Conservation (phyloP, 805 yeast genomes). For the Diddensiella caesifluorescens region DNA sequence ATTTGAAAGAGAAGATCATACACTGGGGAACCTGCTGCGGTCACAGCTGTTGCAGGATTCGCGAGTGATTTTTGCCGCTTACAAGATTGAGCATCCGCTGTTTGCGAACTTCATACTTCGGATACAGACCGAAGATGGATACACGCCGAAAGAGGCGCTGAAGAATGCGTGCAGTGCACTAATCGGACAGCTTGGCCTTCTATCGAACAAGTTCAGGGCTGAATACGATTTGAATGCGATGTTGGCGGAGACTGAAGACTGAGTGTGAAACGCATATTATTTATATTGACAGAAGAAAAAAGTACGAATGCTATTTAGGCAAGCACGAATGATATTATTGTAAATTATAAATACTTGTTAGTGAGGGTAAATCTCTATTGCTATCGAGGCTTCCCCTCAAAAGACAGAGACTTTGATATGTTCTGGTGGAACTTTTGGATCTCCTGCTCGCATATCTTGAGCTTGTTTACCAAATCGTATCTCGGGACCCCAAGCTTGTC, state of each 20-base stretch:
- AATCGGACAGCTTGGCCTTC: conserved; percentile 68
- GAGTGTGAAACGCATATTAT: no score
- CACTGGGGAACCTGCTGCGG: conserved; percentile 84
- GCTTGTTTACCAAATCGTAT: conserved; percentile 11
- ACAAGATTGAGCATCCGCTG: conserved; percentile 95
- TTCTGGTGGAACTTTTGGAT: conserved; percentile 9
- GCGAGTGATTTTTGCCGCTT: conserved; percentile 92
- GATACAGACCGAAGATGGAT: conserved; percentile 93
- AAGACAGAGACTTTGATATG: conserved; percentile 9
- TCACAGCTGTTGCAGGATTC: conserved; percentile 81
- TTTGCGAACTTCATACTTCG: conserved; percentile 93
- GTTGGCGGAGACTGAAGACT: conserved; percentile 32
- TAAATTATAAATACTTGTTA: no score
- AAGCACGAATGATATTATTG: no score
- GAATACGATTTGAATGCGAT: conserved; percentile 88
- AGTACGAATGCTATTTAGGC: no score
- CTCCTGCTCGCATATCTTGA: conserved; percentile 9
- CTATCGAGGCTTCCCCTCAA: no score
- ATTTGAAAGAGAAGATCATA: conserved; percentile 96
- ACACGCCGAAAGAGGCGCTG: conserved; percentile 84
- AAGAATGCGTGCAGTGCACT: conserved; percentile 82
- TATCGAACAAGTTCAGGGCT: conserved; percentile 73
- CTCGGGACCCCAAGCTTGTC: conserved; percentile 6
- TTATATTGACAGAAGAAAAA: no score
- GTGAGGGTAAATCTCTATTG: no score